These are phyloP conservation scores for Quercus aquifolioides DNA, from an alignment of 306 rosid genomes.

Conservation along the genomic window DNA sequence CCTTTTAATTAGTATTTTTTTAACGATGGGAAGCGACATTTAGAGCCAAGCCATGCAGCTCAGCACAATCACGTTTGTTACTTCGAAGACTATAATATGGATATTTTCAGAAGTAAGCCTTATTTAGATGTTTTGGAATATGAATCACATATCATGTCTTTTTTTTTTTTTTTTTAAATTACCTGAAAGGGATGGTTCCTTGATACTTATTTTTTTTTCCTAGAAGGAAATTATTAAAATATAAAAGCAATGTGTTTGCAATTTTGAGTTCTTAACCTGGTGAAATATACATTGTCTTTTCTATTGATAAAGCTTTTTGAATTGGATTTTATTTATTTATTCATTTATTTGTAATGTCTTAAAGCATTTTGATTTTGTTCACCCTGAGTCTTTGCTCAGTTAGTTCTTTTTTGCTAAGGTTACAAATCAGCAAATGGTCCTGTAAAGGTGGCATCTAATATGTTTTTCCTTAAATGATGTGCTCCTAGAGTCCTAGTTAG, in stretches of 20 bases:
- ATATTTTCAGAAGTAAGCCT: constrained; percentile 31
- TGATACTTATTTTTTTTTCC: constrained; percentile 19
- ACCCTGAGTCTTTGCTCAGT: neutral
- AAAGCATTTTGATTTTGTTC: neutral
- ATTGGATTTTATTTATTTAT: neutral
- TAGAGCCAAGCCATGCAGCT: constrained; percentile 48
- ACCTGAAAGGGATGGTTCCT: constrained; percentile 30
- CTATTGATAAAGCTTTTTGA: neutral
- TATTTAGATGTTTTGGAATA: constrained; percentile 31
- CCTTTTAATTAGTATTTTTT: constrained; percentile 28
- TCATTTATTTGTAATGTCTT: neutral
- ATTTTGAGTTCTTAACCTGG: constrained; percentile 18
- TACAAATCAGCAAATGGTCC: neutral
- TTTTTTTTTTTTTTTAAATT: constrained; percentile 1
- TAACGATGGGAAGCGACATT: constrained; percentile 23
- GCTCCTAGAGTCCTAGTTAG: neutral
- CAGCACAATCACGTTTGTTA: constrained; percentile 23
- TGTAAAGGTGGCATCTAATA: neutral
- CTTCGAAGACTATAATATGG: constrained; percentile 27
- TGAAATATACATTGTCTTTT: constrained; percentile 2
- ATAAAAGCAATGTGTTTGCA: constrained; percentile 32
- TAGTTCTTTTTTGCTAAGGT: neutral
- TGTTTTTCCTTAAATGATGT: neutral
- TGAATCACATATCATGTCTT: constrained; percentile 11
- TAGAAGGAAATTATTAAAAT: constrained; percentile 14